Evolutionary conservation across 495 filamentous ascomycete genomes (phyloP).

Genomic region (Xylaria curta): DNA sequence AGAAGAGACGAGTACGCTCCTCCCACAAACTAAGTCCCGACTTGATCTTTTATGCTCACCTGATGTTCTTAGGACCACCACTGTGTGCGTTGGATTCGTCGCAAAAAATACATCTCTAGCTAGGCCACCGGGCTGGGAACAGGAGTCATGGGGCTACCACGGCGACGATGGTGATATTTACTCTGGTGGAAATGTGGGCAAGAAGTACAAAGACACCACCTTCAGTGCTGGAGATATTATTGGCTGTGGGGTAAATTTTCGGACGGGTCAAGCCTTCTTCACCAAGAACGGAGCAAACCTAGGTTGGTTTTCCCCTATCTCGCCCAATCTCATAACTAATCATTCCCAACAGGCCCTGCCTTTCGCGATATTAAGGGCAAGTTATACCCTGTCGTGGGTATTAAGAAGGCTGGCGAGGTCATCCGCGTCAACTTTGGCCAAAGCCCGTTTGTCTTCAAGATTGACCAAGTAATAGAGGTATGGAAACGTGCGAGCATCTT

Average conservation of each 20-base stretch:
- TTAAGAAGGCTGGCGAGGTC: constrained; percentile 87
- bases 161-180: constrained; percentile 95
- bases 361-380: constrained; percentile 78
- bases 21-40: constrained; percentile 15
- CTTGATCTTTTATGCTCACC: constrained; percentile 19
- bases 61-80: constrained; percentile 62
- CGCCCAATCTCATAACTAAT: constrained; percentile 13
- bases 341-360: constrained; percentile 66
- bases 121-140: constrained; percentile 91
- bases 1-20: constrained; percentile 82
- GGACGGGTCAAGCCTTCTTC: constrained; percentile 85
- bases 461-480: constrained; percentile 86
- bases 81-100: constrained; percentile 91
- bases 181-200: constrained; percentile 73
- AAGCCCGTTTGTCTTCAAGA: constrained; percentile 87
- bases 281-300: constrained; percentile 88
- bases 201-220: constrained; percentile 70
- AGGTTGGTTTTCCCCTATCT: constrained; percentile 56
- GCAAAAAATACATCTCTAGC: constrained; percentile 75
- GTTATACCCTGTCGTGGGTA: constrained; percentile 87
- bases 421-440: constrained; percentile 92
- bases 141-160: constrained; percentile 96
- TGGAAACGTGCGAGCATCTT: constrained; percentile 32
- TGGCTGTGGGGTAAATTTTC: constrained; percentile 94
- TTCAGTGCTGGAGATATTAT: constrained; percentile 79